Evolutionary conservation across 306 rosid genomes (phyloP).

Genomic region (Phaseolus lunatus): DNA sequence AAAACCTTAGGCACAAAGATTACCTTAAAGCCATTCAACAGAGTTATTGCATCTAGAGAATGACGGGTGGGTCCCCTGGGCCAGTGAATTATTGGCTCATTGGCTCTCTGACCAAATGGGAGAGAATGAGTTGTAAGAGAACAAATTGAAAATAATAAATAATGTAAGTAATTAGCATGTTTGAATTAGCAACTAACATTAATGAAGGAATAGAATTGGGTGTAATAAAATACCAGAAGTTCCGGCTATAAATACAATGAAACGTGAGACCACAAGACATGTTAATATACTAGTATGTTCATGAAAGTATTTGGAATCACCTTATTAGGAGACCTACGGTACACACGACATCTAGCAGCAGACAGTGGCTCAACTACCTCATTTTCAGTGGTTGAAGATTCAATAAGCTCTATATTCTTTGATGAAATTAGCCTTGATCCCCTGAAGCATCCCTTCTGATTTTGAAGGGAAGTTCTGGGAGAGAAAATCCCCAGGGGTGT

Average conservation of each 20-base stretch:
- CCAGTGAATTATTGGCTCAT: constrained; percentile 74
- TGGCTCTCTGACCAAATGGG: constrained; percentile 60
- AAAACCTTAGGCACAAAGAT: constrained; percentile 43
- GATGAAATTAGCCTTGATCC: constrained; percentile 81
- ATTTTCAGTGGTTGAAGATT: constrained; percentile 63
- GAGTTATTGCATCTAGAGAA: constrained; percentile 65
- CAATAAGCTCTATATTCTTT: constrained; percentile 64
- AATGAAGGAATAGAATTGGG: constrained; percentile 32
- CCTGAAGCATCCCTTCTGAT: constrained; percentile 76
- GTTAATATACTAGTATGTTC: constrained; percentile 7
- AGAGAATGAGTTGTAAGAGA: constrained; percentile 38
- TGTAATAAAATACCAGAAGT: constrained; percentile 22
- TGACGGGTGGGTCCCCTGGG: constrained; percentile 76
- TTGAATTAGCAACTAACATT: constrained; percentile 22
- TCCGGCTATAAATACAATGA: constrained; percentile 15
- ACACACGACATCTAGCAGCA: constrained; percentile 79
- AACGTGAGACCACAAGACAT: not conserved
- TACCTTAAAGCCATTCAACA: constrained; percentile 65
- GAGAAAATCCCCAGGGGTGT: constrained; percentile 76
- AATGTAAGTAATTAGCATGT: not conserved
- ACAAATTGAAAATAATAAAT: constrained; percentile 15
- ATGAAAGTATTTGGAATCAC: constrained; percentile 46
- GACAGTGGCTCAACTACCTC: constrained; percentile 67
- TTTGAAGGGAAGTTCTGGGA: constrained; percentile 69
- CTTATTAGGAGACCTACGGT: constrained; percentile 65